Evolutionary conservation across 2,329 filamentous ascomycete genomes (phyloP), one percentile per base, ranked within the genome.

Genomic region (Claviceps pazoutovae): DNA sequence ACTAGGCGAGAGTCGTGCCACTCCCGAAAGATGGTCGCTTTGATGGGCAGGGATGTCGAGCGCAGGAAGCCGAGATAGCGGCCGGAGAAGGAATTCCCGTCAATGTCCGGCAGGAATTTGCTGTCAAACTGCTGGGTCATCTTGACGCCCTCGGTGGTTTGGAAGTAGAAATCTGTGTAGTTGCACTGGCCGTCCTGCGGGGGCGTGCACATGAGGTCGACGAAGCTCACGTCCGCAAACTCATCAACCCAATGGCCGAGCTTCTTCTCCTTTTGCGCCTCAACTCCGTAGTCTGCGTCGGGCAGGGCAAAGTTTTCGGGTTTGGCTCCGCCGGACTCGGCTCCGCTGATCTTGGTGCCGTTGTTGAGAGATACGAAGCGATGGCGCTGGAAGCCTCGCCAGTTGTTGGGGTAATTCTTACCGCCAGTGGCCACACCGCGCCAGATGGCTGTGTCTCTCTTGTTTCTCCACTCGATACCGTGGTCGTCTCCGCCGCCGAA

Each of bases 1-100:
- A 88, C 71, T 1, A 91, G 71, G 2, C 86, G 74, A 45, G 75
- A 77, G 62, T 90, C 86, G 61, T 90, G 86, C 87, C 86, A 93
- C 64, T 93, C 87, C 19, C 78, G 75, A 68, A 83, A 93, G 21
- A 91, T 71, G 0, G 86, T 88, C 5, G 83, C 79, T 68, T 91
- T 93, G 68, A 93, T 79, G 0, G 84, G 84, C 8, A 90, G 65
- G 16, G 78, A 82, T 2, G 79, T 85, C 34, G 80, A 85, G 37
- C 77, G 73, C 23, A 91, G 69, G 63, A 90, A 88, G 0, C 77
- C 79, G 4, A 82, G 74, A 60, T 83, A 87, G 5, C 83, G 76
- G 1, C 82, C 83, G 26, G 78, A 83, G 60, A 84, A 85, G 1
- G 75, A 80, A 67, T 85, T 82, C 34, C 86, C 87, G 64, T 91